These are phyloP conservation scores for Juncus inflexus DNA, from an alignment of 176 grass and related monocot species.

Conservation along the genomic window DNA sequence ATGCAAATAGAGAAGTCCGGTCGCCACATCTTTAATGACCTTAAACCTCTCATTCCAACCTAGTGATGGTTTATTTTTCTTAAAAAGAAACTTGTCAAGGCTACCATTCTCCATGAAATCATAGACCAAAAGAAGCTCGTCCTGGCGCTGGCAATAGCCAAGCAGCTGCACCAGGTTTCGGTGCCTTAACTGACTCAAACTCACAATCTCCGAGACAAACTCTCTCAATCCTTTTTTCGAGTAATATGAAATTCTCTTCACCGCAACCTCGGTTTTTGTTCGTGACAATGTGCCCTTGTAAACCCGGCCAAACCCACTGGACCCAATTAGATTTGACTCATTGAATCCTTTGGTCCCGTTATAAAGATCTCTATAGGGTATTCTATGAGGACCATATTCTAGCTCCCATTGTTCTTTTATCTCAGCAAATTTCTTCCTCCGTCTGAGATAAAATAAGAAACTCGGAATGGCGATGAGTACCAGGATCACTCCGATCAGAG, in stretches of 20 bases:
- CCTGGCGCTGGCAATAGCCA: conserved; percentile 42
- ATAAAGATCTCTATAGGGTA: conserved; percentile 45
- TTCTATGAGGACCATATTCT: conserved; percentile 44
- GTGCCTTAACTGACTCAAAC: conserved; percentile 43
- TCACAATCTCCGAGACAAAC: conserved; percentile 41
- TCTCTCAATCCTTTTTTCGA: conserved; percentile 45
- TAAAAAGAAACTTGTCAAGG: conserved; percentile 39
- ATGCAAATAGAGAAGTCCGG: conserved; percentile 43
- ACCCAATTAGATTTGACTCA: conserved; percentile 31
- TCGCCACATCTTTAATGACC: conserved; percentile 43
- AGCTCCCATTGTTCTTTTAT: conserved; percentile 55
- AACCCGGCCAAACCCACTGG: conserved; percentile 50
- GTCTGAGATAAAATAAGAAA: conserved; percentile 19
- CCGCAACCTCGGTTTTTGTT: conserved; percentile 32
- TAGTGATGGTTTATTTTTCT: conserved; percentile 15
- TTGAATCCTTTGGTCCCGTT: conserved; percentile 46
- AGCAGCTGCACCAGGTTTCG: conserved; percentile 43
- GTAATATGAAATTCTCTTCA: conserved; percentile 42
- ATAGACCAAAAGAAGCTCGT: conserved; percentile 49
- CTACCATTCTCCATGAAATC: conserved; percentile 45
- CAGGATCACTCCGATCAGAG: conserved; percentile 21
- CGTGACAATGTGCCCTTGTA: conserved; percentile 36
- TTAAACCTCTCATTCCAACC: conserved; percentile 35
- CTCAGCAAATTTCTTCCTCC: conserved; percentile 32
- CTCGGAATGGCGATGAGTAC: not conserved